phyloP scores from a whole-genome alignment of 2,329 filamentous ascomycete species.

The Cyphellophora attinorum region DNA sequence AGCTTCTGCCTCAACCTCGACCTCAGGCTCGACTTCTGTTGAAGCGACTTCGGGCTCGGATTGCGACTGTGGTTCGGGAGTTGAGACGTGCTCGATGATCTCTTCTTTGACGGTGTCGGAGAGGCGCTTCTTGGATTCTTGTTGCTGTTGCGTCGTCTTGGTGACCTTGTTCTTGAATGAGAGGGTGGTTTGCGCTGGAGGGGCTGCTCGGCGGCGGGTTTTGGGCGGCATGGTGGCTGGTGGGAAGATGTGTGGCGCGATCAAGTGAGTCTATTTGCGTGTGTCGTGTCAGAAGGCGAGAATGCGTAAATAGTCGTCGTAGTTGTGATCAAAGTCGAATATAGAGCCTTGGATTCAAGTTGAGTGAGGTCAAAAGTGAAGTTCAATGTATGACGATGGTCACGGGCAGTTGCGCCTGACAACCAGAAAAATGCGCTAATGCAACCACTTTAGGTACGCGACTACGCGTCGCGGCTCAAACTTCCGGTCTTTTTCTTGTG shows the following conservation, averaged over 20 bases:
- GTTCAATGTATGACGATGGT: no score
- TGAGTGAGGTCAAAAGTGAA: no score
- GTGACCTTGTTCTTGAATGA: constrained; percentile 54
- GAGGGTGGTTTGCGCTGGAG: constrained; percentile 47
- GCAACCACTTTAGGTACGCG: no score
- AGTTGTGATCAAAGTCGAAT: no score
- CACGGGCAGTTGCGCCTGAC: no score
- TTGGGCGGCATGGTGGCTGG: not conserved
- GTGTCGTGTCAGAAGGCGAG: not conserved
- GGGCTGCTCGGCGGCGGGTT: constrained; percentile 27
- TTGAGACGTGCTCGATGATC: constrained; percentile 8
- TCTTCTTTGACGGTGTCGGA: constrained; percentile 11
- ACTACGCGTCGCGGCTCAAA: no score
- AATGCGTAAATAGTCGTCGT: not conserved
- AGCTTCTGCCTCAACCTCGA: constrained; percentile 21
- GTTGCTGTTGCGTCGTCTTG: constrained; percentile 39
- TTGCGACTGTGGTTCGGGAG: constrained; percentile 8
- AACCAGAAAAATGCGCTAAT: no score
- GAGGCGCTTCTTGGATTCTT: constrained; percentile 12
- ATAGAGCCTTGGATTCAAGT: no score
- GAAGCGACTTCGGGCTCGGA: constrained; percentile 7
- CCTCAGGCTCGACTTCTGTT: constrained; percentile 10
- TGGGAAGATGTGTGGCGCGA: not conserved
- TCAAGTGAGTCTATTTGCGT: not conserved
- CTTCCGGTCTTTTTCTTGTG: no score